Conservation (phyloP, 495 filamentous ascomycete genomes). For the Hyaloscypha finlandica region DNA sequence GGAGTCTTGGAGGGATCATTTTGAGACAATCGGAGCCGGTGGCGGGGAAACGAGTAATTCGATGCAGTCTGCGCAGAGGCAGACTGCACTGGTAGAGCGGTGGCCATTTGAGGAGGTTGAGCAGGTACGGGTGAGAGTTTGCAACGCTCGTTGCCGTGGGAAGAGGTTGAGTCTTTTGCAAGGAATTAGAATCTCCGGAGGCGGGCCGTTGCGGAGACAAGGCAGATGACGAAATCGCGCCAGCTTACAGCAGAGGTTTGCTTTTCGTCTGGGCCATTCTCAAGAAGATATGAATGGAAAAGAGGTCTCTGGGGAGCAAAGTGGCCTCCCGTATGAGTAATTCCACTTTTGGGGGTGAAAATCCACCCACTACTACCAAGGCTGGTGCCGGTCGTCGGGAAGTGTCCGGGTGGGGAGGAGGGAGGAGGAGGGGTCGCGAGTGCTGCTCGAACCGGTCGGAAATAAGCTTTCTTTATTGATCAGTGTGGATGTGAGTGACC, state of each 20-base stretch:
- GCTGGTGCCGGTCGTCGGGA: not conserved
- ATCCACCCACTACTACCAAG: not conserved
- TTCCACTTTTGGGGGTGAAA: not conserved
- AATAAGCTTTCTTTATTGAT: not conserved
- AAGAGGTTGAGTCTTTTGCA: not conserved
- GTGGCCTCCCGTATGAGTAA: not conserved
- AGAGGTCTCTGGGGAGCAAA: not conserved
- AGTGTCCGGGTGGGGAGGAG: not conserved
- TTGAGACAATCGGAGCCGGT: slow-evolving; percentile 70
- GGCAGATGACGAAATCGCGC: not conserved
- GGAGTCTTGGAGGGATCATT: slow-evolving; percentile 70
- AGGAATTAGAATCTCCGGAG: not conserved
- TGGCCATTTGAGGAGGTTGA: slow-evolving; percentile 15
- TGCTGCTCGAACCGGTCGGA: not conserved
- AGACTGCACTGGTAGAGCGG: slow-evolving; percentile 15
- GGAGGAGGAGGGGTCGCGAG: not conserved
- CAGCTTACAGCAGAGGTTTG: not conserved
- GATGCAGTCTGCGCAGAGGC: slow-evolving; percentile 20
- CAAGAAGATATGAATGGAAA: not conserved
- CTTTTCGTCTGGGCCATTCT: not conserved
- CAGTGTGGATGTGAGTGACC: not conserved
- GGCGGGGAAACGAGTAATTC: slow-evolving; percentile 70
- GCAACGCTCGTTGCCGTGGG: not conserved
- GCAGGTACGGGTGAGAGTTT: not conserved
- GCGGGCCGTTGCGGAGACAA: not conserved